A percentile compares a stretch with the other conserved stretches of the same genome.
Conservation (phyloP, 2,329 filamentous ascomycete genomes). For the Colletotrichum sansevieriae region DNA sequence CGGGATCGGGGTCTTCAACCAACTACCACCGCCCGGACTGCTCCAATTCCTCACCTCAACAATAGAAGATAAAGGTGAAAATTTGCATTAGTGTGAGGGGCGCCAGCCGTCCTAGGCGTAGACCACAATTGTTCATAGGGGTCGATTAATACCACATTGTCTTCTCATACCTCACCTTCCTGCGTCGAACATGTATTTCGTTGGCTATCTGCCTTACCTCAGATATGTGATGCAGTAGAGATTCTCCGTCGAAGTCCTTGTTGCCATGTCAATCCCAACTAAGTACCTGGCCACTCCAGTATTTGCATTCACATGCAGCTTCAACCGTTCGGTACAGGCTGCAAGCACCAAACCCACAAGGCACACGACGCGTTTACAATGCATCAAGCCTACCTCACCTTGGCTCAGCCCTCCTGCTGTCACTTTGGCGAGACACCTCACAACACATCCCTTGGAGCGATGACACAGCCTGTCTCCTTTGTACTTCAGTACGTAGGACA, state of each 20-base stretch:
- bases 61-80: too few species aligned
- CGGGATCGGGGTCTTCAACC: background rate
- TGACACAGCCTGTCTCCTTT: background rate
- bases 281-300: background rate
- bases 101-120: too few species aligned
- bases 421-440: background rate
- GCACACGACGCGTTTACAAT: slow-evolving; percentile 8
- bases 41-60: too few species aligned
- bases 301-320: background rate
- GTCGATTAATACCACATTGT: too few species aligned
- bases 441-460: background rate
- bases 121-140: too few species aligned
- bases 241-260: background rate
- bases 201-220: too few species aligned
- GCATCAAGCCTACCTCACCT: slow-evolving; percentile 31
- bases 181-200: too few species aligned
- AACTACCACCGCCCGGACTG: background rate
- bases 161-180: too few species aligned
- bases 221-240: too few species aligned
- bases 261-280: background rate
- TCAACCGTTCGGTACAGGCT: too few species aligned
- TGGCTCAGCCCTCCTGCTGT: slow-evolving; percentile 15
- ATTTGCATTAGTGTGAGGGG: too few species aligned
- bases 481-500: too few species aligned
- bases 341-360: slow-evolving; percentile 1